Evolutionary conservation across 2,329 filamentous ascomycete species (phyloP), one percentile per base, ranked within the genome.

Genomic region (Microcyclosporella mali): DNA sequence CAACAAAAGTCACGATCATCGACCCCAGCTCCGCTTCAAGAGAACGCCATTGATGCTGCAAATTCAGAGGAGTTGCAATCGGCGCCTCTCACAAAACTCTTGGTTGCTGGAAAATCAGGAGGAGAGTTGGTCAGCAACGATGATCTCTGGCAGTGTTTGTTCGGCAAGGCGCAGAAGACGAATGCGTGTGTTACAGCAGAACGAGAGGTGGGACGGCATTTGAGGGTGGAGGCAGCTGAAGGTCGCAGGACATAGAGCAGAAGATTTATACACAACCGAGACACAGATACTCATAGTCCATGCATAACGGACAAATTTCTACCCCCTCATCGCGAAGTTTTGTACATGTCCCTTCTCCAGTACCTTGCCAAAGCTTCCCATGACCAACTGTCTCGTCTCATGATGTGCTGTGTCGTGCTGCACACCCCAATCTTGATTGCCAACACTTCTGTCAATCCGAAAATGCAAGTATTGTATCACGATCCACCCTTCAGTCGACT

Each of bases 101-200:
- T 95, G 66, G 78, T 75, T 30, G 82, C 82, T 51, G 78, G 81
- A 18, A 78, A 77, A 42, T 74, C 77, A 2, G 82, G 82, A 0
- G 90, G 90, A 1, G 92, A 97, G 65, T 70, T 85, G 43, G 85
- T 97, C 2, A 74, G 79, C 33, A 77, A 84, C 50, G 76, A 80
- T 10, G 90, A 95, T 62, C 60, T 97, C 33, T 95, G 89, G 90
- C 78, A 80, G 50, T 97, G 90, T 64, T 68, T 95, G 1, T 95
- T 95, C 70, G 85, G 85, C 1, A 72, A 59, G 35, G 53, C 47
- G 11, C 30, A 49, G 31, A 49, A 43, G 38, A 70, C 47, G 58
- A 47, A 41, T 55, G 44, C 39, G 47, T 49, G 64, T 9, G 39
- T 40, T 15, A 45, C 43, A 25, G 37, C 45, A 16, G 62, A 69